Percentiles rank a stretch among this genome's conserved stretches.
Evolutionary conservation across 768 basidiomycete genomes (phyloP).

Genomic region (Collybia sp.): DNA sequence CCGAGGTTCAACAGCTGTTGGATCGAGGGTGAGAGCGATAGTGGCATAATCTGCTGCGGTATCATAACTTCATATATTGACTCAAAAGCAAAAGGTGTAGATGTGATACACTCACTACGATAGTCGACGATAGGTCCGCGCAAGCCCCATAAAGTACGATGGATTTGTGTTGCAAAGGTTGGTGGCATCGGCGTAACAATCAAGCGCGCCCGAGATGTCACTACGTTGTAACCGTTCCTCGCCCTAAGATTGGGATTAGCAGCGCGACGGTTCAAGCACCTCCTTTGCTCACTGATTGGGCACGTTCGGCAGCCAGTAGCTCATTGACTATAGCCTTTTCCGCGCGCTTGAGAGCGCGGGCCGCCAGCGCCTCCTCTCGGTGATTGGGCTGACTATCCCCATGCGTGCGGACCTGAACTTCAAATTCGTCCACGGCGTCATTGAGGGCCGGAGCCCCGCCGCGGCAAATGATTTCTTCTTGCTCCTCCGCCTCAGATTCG

Average conservation of each 20-base stretch:
- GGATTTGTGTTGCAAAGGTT: conserved; percentile 15
- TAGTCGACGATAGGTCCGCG: conserved; percentile 8
- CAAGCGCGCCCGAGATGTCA: conserved; percentile 26
- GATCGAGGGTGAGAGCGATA: conserved; percentile 15
- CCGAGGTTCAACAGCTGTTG: conserved; percentile 12
- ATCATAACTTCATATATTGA: conserved; percentile 4
- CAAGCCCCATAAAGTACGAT: conserved; percentile 12
- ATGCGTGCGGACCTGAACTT: not conserved
- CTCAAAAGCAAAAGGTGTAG: not conserved
- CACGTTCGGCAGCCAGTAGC: no score
- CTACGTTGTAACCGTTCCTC: conserved; percentile 21
- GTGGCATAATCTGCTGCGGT: conserved; percentile 17
- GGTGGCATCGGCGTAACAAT: conserved; percentile 28
- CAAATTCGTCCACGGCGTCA: not conserved
- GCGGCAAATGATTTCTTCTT: not conserved
- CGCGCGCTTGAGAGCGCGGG: not conserved
- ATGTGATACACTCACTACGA: conserved; percentile 8
- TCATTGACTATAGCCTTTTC: not conserved
- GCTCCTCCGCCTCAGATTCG: not conserved
- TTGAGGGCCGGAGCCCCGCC: not conserved
- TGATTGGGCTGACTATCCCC: not conserved
- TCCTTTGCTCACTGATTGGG: no score
- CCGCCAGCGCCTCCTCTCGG: not conserved
- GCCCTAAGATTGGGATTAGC: conserved; percentile 18
- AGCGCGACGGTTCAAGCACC: no score